Evolutionary conservation across 768 basidiomycete genomes (phyloP).

Genomic region (Auriscalpium microsporum): DNA sequence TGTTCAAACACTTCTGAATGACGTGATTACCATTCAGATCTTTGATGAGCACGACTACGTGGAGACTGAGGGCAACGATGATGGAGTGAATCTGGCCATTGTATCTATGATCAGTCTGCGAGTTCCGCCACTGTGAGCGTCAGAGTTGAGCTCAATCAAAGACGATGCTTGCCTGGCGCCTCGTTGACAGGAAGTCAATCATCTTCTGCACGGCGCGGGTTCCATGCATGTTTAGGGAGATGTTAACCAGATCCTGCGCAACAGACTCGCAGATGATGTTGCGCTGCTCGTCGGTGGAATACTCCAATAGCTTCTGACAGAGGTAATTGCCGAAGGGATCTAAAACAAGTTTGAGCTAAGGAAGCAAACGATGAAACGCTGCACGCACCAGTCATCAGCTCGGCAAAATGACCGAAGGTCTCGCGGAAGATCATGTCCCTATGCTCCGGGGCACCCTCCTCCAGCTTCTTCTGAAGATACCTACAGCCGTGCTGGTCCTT

Average conservation of each 20-base stretch:
- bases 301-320: slow-evolving; percentile 96
- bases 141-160: slow-evolving; percentile 28
- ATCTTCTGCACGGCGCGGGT: slow-evolving; percentile 99
- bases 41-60: slow-evolving; percentile 99
- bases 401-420: slow-evolving; percentile 95
- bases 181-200: slow-evolving; percentile 97
- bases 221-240: slow-evolving; percentile 99
- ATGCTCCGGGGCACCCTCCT: slow-evolving; percentile 92
- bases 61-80: slow-evolving; percentile 91
- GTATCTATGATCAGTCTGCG: slow-evolving; percentile 75
- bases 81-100: slow-evolving; percentile 92
- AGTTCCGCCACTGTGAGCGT: slow-evolving; percentile 40
- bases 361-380: not conserved
- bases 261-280: slow-evolving; percentile 97
- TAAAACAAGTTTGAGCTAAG: slow-evolving; percentile 20
- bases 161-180: slow-evolving; percentile 69
- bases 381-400: slow-evolving; percentile 86
- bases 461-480: slow-evolving; percentile 97
- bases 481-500: slow-evolving; percentile 99
- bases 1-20: slow-evolving; percentile 98
- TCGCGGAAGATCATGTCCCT: slow-evolving; percentile 99
- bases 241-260: slow-evolving; percentile 93
- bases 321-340: slow-evolving; percentile 99
- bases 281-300: slow-evolving; percentile 94
- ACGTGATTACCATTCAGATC: slow-evolving; percentile 96